Base-by-base conservation (phyloP, 2,329 filamentous ascomycete genomes). In the Sporothrix sp. region DNA sequence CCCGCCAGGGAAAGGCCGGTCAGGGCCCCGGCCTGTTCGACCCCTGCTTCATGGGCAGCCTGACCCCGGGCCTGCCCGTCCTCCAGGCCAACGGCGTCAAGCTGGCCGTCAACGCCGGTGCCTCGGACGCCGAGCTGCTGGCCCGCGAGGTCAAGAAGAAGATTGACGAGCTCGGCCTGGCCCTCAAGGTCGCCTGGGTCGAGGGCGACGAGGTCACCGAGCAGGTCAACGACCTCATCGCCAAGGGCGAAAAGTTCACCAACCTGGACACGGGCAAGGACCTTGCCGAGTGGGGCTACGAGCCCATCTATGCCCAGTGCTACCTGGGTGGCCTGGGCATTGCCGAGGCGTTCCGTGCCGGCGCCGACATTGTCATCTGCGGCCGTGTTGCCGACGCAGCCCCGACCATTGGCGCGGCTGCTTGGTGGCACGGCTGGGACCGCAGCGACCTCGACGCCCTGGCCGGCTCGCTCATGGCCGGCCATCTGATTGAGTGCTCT, bases 401-500 rank as follows among this genome's bases (percentile, higher is more conserved):
- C 5, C 68, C 68, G 0, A 69, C 72, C 1, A 72, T 75, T 21
- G 72, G 68, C 0, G 70, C 70, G 0, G 70, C 72, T 0, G 69
- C 66, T 65, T 75, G 63, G 55, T 75, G 72, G 73, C 64, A 74
- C 54, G 59, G 62, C 2, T 76, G 72, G 72, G 51, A 52, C 3
- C 64, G 67, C 23, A 63, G 58, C 8, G 64, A 69, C 28, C 73
- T 68, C 46, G 66, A 74, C 52, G 52, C 61, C 25, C 65, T 75
- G 11, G 72, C 71, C 2, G 67, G 68, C 1, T 59, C 67, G 5
- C 56, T 72, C 4, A 62, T 73, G 35, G 66, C 66, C 3, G 69
- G 68, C 1, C 68, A 72, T 58, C 56, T 72, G 30, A 70, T 71
- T 50, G 69, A 72, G 56, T 71, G 69, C 56, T 67, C 65, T 7